Evolutionary conservation across 2,329 filamentous ascomycete species (phyloP).

Genomic region (Colletotrichum sublineola): DNA sequence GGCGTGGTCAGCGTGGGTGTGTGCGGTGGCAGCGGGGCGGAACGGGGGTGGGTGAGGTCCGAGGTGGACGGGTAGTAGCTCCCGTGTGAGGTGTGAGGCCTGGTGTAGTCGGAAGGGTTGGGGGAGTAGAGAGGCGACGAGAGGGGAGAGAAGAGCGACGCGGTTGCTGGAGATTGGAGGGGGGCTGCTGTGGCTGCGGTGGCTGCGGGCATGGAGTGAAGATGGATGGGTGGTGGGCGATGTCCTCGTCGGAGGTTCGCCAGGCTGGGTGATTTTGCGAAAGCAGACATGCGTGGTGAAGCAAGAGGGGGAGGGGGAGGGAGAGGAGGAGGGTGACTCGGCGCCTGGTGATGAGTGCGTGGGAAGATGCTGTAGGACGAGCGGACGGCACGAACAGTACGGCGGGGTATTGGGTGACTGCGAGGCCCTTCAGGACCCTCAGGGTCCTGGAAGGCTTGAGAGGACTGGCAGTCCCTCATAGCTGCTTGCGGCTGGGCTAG

Average conservation of each 20-base stretch:
- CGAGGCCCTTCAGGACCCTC: neutral
- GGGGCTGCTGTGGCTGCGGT: slow-evolving; percentile 2
- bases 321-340: slow-evolving; percentile 25
- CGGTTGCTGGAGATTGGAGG: slow-evolving; percentile 31
- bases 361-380: slow-evolving; percentile 43
- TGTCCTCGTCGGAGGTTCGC: slow-evolving; percentile 30
- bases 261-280: slow-evolving; percentile 20
- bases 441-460: slow-evolving; percentile 32
- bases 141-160: slow-evolving; percentile 37
- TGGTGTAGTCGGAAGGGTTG: slow-evolving; percentile 22
- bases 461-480: neutral
- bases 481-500: slow-evolving; percentile 37
- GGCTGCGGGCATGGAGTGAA: slow-evolving; percentile 38
- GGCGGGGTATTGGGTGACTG: slow-evolving; percentile 41
- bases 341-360: slow-evolving; percentile 25
- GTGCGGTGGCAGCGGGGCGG: slow-evolving; percentile 36
- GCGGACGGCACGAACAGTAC: slow-evolving; percentile 40
- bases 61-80: slow-evolving; percentile 27
- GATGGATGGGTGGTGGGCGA: slow-evolving; percentile 41
- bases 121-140: slow-evolving; percentile 35
- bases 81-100: slow-evolving; percentile 38
- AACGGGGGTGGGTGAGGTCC: slow-evolving; percentile 40
- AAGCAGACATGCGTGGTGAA: slow-evolving; percentile 15
- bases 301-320: slow-evolving; percentile 28
- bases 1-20: slow-evolving; percentile 8